A percentile compares a stretch with the other conserved stretches of the same genome.
Conservation (phyloP, 2,329 filamentous ascomycete genomes). For the Neopestalotiopsis sp. region DNA sequence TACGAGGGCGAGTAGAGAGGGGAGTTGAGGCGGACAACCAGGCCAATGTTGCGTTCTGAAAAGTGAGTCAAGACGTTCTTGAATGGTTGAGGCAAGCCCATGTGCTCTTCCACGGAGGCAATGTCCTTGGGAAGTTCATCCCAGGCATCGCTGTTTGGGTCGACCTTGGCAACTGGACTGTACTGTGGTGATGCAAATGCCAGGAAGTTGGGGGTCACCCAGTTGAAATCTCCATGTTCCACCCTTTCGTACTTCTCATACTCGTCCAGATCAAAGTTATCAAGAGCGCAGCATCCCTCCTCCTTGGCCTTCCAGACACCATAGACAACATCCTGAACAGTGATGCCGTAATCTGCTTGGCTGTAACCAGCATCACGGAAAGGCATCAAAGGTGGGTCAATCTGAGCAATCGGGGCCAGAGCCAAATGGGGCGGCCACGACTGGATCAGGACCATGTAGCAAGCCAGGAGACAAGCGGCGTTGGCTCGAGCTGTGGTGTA, state of each 20-base stretch:
- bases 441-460: constrained; percentile 99
- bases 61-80: constrained; percentile 96
- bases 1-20: constrained; percentile 96
- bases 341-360: constrained; percentile 95
- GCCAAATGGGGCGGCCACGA: constrained; percentile 97
- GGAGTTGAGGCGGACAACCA: constrained; percentile 95
- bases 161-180: constrained; percentile 74
- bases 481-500: constrained; percentile 77
- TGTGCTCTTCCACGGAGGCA: constrained; percentile 72
- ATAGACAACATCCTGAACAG: constrained; percentile 96
- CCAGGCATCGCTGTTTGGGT: constrained; percentile 75
- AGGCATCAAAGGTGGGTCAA: constrained; percentile 97
- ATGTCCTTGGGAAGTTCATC: constrained; percentile 76
- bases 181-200: constrained; percentile 96
- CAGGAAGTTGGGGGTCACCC: constrained; percentile 93
- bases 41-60: constrained; percentile 82
- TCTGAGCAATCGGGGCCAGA: constrained; percentile 92
- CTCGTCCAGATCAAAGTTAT: constrained; percentile 95
- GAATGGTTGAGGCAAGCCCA: constrained; percentile 82
- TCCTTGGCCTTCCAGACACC: constrained; percentile 99
- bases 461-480: constrained; percentile 91
- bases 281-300: constrained; percentile 86
- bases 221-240: constrained; percentile 99
- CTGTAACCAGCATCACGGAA: constrained; percentile 98
- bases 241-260: constrained; percentile 96